These are phyloP conservation scores for Moniliophthora roreri DNA, from an alignment of 1,284 basidiomycete species.

Conservation along the genomic window DNA sequence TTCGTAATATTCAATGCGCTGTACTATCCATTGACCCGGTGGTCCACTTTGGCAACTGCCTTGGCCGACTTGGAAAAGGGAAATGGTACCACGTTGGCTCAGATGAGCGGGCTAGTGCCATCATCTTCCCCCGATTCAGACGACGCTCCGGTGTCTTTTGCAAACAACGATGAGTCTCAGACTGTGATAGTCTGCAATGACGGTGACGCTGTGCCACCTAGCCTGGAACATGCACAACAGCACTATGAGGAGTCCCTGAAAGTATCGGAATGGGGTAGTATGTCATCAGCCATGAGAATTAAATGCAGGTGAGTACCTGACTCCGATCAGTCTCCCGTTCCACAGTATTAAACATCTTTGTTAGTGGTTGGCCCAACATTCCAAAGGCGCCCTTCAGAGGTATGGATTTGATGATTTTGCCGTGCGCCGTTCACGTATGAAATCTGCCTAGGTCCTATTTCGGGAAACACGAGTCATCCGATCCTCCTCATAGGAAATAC, in stretches of 20 bases:
- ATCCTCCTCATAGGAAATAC: conserved; percentile 15
- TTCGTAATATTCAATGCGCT: conserved; percentile 7
- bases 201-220: conserved; percentile 6
- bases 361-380: conserved; percentile 17
- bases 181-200: conserved; percentile 18
- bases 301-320: conserved; percentile 17
- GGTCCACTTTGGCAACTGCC: conserved; percentile 14
- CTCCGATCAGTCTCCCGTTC: background rate
- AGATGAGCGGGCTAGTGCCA: conserved; percentile 8
- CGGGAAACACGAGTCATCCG: conserved; percentile 15
- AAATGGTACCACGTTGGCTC: conserved; percentile 16
- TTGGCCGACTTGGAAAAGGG: conserved; percentile 16
- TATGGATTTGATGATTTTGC: background rate
- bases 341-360: too few relatives aligned
- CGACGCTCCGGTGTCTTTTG: background rate
- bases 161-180: background rate
- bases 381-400: conserved; percentile 14
- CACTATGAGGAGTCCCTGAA: conserved; percentile 11
- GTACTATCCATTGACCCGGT: conserved; percentile 15
- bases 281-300: conserved; percentile 13
- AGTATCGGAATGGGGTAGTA: conserved; percentile 10
- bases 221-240: conserved; percentile 6
- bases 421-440: background rate
- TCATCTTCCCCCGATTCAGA: background rate
- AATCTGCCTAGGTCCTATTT: conserved; percentile 9